Evolutionary conservation across 495 filamentous ascomycete genomes (phyloP).

Genomic region (Aspergillus carlsbadensis): DNA sequence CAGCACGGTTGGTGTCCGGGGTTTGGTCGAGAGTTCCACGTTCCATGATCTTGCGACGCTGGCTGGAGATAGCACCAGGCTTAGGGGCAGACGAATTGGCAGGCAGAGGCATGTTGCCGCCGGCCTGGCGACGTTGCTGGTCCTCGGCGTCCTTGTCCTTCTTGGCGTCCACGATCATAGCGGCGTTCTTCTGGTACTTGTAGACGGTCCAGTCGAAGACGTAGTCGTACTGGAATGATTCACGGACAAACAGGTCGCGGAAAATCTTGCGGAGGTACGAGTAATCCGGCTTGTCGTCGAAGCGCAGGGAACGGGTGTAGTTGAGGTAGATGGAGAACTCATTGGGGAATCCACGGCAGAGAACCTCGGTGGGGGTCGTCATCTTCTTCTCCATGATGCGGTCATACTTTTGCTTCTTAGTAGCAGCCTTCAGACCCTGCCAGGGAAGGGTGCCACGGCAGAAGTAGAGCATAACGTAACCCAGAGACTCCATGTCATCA

Average conservation of each 20-base stretch:
- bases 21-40: constrained; percentile 72
- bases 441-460: constrained; percentile 98
- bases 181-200: constrained; percentile 99
- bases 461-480: constrained; percentile 99
- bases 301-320: constrained; percentile 97
- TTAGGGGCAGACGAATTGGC: constrained; percentile 61
- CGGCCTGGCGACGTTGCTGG: constrained; percentile 61
- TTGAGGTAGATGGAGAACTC: constrained; percentile 99
- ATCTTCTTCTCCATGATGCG: constrained; percentile 99
- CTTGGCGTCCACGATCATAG: constrained; percentile 80
- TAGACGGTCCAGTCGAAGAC: constrained; percentile 99
- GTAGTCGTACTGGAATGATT: constrained; percentile 99
- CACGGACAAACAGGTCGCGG: constrained; percentile 98
- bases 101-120: constrained; percentile 61
- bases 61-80: constrained; percentile 69
- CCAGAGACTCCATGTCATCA: constrained; percentile 99
- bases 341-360: constrained; percentile 98
- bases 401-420: constrained; percentile 99
- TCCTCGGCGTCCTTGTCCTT: constrained; percentile 76
- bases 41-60: constrained; percentile 82
- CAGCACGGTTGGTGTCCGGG: constrained; percentile 82
- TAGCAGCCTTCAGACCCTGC: constrained; percentile 99
- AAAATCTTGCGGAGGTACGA: constrained; percentile 99
- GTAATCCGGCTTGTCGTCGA: constrained; percentile 99
- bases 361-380: constrained; percentile 98